Evolutionary conservation across 2,329 filamentous ascomycete genomes (phyloP), one percentile per base, ranked within the genome.

Genomic region (Paecilomyces dactylethromorphus): DNA sequence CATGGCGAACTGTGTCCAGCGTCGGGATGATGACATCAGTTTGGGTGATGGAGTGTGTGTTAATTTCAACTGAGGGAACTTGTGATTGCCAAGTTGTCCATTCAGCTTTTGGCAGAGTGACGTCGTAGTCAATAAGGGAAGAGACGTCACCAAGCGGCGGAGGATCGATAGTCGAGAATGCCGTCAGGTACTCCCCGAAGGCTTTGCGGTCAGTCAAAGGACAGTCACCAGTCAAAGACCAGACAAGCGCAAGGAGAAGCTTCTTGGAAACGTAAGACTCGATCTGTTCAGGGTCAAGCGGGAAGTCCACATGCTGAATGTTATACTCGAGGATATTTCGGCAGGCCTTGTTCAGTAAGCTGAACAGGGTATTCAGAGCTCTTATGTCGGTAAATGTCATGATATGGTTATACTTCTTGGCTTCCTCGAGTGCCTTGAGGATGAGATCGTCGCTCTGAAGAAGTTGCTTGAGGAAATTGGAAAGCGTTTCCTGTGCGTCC

Each of bases 1-100:
- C 94, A 68, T 99, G 94, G 31, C 94, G 91, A 52, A 99, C 89
- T 29, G 95, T 99, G 73, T 99, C 94, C 55, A 99, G 81, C 0
- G 94, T 99, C 1, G 94, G 95, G 69, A 99, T 99, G 62, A 99
- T 94, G 49, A 97, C 91, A 74, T 99, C 95, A 1, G 95, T 99
- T 74, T 99, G 92, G 0, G 91, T 97, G 69, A 99, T 89, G 4
- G 93, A 97, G 74, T 99, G 95, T 0, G 95, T 99, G 73, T 99
- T 97, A 75, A 99, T 90, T 73, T 99, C 95, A 59, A 99, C 89
- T 11, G 85, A 88, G 15, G 94, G 94, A 13, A 99, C 94, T 74
- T 97, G 90, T 63, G 88, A 91, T 74, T 96, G 93, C 94, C 94
- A 99, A 51, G 89, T 84, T 1, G 86, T 83, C 94, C 94, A 99